A percentile compares a stretch with the other conserved stretches of the same genome.
Conservation (phyloP, 306 rosid species). For the Lablab purpureus region DNA sequence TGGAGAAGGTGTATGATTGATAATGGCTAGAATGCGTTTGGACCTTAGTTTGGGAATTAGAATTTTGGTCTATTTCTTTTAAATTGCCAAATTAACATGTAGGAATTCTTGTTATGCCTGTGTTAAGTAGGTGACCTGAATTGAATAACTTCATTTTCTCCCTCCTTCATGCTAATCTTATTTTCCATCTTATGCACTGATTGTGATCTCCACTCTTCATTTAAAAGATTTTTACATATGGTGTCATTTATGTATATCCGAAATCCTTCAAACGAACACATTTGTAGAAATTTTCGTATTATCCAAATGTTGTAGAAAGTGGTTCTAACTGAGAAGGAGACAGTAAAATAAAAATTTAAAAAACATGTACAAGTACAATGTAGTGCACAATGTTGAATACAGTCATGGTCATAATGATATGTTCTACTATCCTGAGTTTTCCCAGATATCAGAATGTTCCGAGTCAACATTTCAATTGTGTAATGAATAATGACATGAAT, state of each 20-base stretch:
- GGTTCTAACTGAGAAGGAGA: neutral
- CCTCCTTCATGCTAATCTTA: neutral
- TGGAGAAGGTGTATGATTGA: conserved; percentile 9
- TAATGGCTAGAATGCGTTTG: conserved; percentile 24
- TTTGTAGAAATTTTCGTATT: neutral
- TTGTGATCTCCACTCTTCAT: neutral
- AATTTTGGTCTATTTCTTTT: neutral
- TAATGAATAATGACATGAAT: neutral
- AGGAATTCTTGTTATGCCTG: conserved; percentile 14
- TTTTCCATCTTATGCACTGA: neutral
- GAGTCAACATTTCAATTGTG: conserved; percentile 28
- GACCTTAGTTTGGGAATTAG: conserved; percentile 7
- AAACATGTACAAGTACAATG: neutral
- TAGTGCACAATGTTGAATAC: conserved; percentile 17
- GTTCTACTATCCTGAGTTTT: conserved; percentile 17
- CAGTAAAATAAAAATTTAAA: no score
- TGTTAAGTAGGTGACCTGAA: neutral
- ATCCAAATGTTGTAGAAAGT: neutral
- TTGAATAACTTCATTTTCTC: neutral
- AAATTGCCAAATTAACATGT: conserved; percentile 24
- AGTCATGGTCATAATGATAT: neutral
- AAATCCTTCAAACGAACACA: conserved; percentile 2
- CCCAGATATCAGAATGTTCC: conserved; percentile 17
- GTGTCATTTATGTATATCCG: neutral
- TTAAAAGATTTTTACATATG: neutral